Conservation (phyloP, 2,329 filamentous ascomycete genomes). For the Cercospora sesami region DNA sequence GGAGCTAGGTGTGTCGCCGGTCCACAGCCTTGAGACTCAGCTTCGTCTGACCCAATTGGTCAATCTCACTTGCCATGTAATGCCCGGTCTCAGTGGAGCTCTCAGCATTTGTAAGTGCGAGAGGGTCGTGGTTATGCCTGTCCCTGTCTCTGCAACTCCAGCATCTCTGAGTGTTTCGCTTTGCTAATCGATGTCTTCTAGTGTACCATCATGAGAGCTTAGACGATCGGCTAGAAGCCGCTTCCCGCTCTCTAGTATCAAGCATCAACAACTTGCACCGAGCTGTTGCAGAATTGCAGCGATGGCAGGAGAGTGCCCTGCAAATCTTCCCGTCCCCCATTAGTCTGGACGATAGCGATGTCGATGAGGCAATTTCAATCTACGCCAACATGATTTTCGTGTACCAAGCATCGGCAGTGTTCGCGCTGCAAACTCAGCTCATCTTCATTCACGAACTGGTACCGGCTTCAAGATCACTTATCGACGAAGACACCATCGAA, state of each 20-base stretch:
- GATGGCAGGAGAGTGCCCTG: slow-evolving; percentile 25
- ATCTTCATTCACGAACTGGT: slow-evolving; percentile 25
- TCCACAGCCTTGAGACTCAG: slow-evolving; percentile 26
- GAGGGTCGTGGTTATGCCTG: neutral
- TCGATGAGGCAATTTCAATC: slow-evolving; percentile 23
- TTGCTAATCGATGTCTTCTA: neutral
- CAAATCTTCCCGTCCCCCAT: slow-evolving; percentile 24
- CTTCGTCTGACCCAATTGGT: slow-evolving; percentile 21
- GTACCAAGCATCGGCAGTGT: slow-evolving; percentile 24
- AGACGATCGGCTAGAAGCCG: slow-evolving; percentile 24
- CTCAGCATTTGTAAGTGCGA: slow-evolving; percentile 7
- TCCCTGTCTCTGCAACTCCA: neutral
- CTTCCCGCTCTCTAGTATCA: slow-evolving; percentile 13
- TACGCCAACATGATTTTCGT: slow-evolving; percentile 29
- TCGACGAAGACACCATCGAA: slow-evolving; percentile 20
- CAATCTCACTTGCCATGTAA: slow-evolving; percentile 19
- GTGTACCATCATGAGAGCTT: slow-evolving; percentile 25
- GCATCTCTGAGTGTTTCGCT: neutral
- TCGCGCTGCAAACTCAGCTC: slow-evolving; percentile 25
- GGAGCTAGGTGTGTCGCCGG: slow-evolving; percentile 24
- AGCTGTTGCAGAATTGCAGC: slow-evolving; percentile 18
- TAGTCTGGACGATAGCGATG: slow-evolving; percentile 23
- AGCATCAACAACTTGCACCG: slow-evolving; percentile 21
- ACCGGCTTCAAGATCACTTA: slow-evolving; percentile 17
- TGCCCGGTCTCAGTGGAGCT: slow-evolving; percentile 19